phyloP scores from a whole-genome alignment of 257 asterid species.

The Ehretia macrophylla region DNA sequence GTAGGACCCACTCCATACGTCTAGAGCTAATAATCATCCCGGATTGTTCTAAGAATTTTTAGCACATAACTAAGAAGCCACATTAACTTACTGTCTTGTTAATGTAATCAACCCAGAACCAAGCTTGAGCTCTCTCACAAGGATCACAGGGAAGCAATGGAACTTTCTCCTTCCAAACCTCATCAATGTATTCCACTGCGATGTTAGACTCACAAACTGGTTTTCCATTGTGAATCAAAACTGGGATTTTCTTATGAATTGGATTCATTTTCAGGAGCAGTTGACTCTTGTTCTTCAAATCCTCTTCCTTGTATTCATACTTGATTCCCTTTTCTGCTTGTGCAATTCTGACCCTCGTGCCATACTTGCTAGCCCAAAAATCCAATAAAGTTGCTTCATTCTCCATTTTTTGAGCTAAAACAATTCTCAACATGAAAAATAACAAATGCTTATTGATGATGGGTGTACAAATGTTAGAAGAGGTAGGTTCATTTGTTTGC shows the following conservation, averaged over 20 bases:
- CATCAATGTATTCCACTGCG: slow-evolving; percentile 22
- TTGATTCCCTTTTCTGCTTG: slow-evolving; percentile 21
- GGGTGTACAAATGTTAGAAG: no score
- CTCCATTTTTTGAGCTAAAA: slow-evolving; percentile 22
- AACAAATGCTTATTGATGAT: no score
- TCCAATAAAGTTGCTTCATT: slow-evolving; percentile 17
- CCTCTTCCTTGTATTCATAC: slow-evolving; percentile 23
- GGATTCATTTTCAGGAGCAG: slow-evolving; percentile 28
- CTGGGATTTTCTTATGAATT: slow-evolving; percentile 26
- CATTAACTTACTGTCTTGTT: slow-evolving; percentile 17
- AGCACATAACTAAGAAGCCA: no score
- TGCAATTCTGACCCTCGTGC: slow-evolving; percentile 22
- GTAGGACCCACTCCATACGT: no score
- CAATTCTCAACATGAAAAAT: no score
- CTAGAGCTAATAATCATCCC: no score
- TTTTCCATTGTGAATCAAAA: slow-evolving; percentile 30
- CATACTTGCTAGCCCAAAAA: slow-evolving; percentile 19
- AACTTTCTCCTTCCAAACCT: slow-evolving; percentile 15
- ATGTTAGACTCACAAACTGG: slow-evolving; percentile 21
- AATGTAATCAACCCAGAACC: slow-evolving; percentile 4
- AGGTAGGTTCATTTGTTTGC: no score
- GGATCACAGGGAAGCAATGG: slow-evolving; percentile 23
- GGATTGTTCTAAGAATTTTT: no score
- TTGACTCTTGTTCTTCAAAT: slow-evolving; percentile 14
- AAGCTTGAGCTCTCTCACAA: slow-evolving; percentile 12